Evolutionary conservation across 2,329 filamentous ascomycete species (phyloP).

Genomic region (Drechmeria coniospora): DNA sequence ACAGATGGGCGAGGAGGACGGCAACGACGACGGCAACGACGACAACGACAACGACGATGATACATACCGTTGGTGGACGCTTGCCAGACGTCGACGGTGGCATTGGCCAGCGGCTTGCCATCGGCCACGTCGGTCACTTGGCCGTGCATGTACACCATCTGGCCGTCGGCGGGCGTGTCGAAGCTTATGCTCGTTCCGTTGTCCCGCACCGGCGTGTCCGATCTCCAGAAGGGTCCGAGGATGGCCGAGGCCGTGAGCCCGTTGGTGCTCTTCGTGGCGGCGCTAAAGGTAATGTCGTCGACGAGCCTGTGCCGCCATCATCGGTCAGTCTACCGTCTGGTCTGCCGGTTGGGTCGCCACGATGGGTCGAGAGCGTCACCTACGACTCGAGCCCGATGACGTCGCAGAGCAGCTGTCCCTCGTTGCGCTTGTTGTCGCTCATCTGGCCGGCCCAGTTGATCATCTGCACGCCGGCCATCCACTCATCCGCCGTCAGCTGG

Average conservation of each 20-base stretch:
- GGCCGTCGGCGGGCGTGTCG: conserved; percentile 28
- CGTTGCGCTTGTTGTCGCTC: conserved; percentile 53
- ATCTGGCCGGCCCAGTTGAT: conserved; percentile 51
- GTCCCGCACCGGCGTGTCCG: conserved; percentile 52
- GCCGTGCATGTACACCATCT: conserved; percentile 52
- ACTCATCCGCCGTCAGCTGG: conserved; percentile 66
- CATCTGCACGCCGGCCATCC: conserved; percentile 51
- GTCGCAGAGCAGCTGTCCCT: conserved; percentile 58
- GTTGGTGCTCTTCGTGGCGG: conserved; percentile 25
- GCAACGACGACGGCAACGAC: no score
- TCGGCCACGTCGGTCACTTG: conserved; percentile 38
- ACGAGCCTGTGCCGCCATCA: conserved; percentile 36
- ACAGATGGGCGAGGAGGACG: no score
- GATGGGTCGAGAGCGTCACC: no score
- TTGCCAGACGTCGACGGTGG: conserved; percentile 65
- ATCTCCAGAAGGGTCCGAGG: conserved; percentile 72
- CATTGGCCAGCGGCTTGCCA: conserved; percentile 46
- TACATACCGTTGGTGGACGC: conserved; percentile 51
- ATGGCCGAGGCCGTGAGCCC: conserved; percentile 59
- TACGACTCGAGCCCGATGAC: conserved; percentile 58
- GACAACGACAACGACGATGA: no score
- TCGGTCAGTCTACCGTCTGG: not conserved
- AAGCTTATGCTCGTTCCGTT: conserved; percentile 54
- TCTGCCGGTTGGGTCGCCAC: no score
- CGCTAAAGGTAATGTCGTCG: conserved; percentile 64